Evolutionary conservation across 2,329 filamentous ascomycete species (phyloP).

Genomic region (Chaetomiaceae sp.): DNA sequence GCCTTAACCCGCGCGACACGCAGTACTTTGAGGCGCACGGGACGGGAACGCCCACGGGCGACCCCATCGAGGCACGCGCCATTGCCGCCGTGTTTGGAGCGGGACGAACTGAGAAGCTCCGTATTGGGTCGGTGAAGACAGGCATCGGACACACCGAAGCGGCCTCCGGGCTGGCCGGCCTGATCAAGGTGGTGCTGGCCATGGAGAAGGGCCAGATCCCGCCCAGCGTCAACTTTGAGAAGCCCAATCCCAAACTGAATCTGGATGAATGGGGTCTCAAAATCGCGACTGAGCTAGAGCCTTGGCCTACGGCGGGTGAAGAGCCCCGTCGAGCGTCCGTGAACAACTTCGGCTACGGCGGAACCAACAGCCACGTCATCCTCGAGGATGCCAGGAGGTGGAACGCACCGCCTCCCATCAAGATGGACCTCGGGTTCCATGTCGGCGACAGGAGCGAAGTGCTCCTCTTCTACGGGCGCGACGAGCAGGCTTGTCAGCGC

Average conservation of each 20-base stretch:
- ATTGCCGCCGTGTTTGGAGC: constrained; percentile 19
- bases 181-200: constrained; percentile 33
- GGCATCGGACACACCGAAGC: constrained; percentile 37
- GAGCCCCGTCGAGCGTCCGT: background rate
- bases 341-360: constrained; percentile 14
- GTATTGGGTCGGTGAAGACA: constrained; percentile 26
- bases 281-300: constrained; percentile 23
- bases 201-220: constrained; percentile 31
- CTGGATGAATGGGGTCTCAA: constrained; percentile 30
- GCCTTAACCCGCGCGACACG: constrained; percentile 11
- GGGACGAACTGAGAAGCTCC: constrained; percentile 10
- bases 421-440: background rate
- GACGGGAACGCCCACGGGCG: constrained; percentile 22
- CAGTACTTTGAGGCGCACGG: constrained; percentile 27
- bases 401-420: background rate
- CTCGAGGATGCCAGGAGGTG: no score
- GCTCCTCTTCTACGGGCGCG: background rate
- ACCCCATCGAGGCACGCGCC: constrained; percentile 25
- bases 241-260: constrained; percentile 24
- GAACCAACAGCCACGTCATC: constrained; percentile 12
- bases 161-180: constrained; percentile 33
- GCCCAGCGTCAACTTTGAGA: constrained; percentile 32
- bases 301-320: constrained; percentile 13
- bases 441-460: background rate
- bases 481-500: no score